phyloP scores from a whole-genome alignment of 108 stramenopile genomes.

The Pseudonitzschia multiseries region DNA sequence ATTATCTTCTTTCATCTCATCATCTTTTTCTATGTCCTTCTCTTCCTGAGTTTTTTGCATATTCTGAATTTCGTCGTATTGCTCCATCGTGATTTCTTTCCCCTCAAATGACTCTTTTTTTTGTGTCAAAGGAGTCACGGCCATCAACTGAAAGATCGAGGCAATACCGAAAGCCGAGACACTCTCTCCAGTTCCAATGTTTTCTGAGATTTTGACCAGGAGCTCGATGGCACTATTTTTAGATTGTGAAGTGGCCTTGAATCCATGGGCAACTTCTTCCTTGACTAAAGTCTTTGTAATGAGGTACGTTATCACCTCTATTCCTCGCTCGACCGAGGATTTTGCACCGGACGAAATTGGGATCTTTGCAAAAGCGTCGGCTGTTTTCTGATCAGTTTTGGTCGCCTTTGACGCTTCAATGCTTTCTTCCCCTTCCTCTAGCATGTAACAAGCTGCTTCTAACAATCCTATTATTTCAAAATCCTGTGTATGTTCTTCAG shows the following conservation, averaged over 20 bases:
- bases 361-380: conserved; percentile 15
- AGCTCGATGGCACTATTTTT: conserved; percentile 60
- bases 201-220: conserved; percentile 70
- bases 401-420: conserved; percentile 5
- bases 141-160: conserved; percentile 75
- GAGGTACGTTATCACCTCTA: conserved; percentile 91
- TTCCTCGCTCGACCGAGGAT: conserved; percentile 83
- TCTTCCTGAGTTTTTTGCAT: conserved; percentile 86
- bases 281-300: conserved; percentile 85
- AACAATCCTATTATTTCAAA: conserved; percentile 73
- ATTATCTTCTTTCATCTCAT: conserved; percentile 63
- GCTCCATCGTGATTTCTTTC: conserved; percentile 93
- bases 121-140: conserved; percentile 84
- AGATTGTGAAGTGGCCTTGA: conserved; percentile 47
- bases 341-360: conserved; percentile 36
- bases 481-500: conserved; percentile 63
- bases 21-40: conserved; percentile 62
- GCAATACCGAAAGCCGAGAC: conserved; percentile 87
- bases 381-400: neutral
- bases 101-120: conserved; percentile 86
- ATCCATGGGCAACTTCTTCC: conserved; percentile 89
- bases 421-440: conserved; percentile 56
- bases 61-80: conserved; percentile 92
- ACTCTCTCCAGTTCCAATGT: conserved; percentile 51
- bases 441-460: conserved; percentile 73